Evolutionary conservation across 129 eudicot species (phyloP).

Genomic region (Mikania micrantha): DNA sequence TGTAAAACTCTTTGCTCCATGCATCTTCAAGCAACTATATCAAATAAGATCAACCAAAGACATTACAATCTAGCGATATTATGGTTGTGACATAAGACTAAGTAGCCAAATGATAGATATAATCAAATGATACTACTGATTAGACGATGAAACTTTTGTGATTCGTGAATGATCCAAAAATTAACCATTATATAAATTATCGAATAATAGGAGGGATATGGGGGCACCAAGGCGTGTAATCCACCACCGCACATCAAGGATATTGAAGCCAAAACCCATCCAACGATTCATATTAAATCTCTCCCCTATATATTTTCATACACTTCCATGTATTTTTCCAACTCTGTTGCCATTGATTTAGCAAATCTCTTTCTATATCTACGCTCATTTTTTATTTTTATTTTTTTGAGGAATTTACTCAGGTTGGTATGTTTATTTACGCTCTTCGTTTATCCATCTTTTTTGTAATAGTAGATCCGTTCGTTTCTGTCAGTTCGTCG

Average conservation of each 20-base stretch:
- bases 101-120: no score
- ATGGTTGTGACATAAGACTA: no score
- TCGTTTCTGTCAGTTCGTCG: background rate
- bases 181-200: no score
- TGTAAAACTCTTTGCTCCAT: no score
- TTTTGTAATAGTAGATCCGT: background rate
- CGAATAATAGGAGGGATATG: constrained; percentile 21
- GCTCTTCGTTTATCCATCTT: background rate
- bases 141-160: no score
- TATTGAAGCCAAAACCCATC: constrained; percentile 22
- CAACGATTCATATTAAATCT: constrained; percentile 31
- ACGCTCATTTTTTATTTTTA: no score
- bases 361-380: no score
- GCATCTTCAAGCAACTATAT: no score
- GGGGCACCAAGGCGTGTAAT: constrained; percentile 42
- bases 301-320: constrained; percentile 16
- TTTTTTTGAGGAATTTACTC: constrained; percentile 1
- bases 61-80: no score
- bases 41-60: no score
- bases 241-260: constrained; percentile 39
- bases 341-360: background rate
- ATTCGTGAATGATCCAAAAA: no score
- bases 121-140: no score
- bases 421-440: constrained; percentile 19
- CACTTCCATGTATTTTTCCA: constrained; percentile 13